These are phyloP conservation scores for Mycena olivaceomarginata DNA, from an alignment of 768 basidiomycete species.

Conservation along the genomic window DNA sequence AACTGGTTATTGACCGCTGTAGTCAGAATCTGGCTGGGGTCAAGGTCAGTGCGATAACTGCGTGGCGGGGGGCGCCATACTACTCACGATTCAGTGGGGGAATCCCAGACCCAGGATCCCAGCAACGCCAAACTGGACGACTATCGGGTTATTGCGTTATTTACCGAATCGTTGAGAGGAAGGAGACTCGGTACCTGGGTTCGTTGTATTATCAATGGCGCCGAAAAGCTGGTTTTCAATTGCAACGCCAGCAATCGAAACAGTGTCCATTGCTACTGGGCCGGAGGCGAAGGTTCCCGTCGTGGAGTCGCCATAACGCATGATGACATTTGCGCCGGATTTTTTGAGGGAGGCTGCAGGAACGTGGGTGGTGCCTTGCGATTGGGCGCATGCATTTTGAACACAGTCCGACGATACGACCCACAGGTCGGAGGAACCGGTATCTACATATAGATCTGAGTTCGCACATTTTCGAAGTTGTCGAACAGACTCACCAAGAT, in stretches of 20 bases:
- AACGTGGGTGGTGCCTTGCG: slow-evolving; percentile 62
- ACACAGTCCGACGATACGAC: slow-evolving; percentile 72
- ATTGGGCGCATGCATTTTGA: slow-evolving; percentile 58
- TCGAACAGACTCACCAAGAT: slow-evolving; percentile 62
- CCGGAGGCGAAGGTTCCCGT: slow-evolving; percentile 80
- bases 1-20: slow-evolving; percentile 50
- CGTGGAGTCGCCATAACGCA: slow-evolving; percentile 79
- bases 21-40: slow-evolving; percentile 62
- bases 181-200: slow-evolving; percentile 44
- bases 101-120: slow-evolving; percentile 85
- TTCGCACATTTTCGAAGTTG: neutral
- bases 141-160: slow-evolving; percentile 40
- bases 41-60: slow-evolving; percentile 1
- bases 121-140: slow-evolving; percentile 70
- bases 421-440: slow-evolving; percentile 86
- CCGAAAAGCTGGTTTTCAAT: slow-evolving; percentile 73
- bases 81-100: slow-evolving; percentile 75
- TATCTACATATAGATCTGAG: slow-evolving; percentile 63
- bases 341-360: slow-evolving; percentile 60
- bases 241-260: slow-evolving; percentile 73
- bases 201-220: slow-evolving; percentile 75
- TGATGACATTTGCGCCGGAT: slow-evolving; percentile 60
- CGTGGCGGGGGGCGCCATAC: neutral
- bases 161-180: neutral
- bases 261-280: slow-evolving; percentile 70